These are phyloP conservation scores for Sporothrix pseudoabietina DNA, from an alignment of 2,329 filamentous ascomycete genomes.

Conservation along the genomic window DNA sequence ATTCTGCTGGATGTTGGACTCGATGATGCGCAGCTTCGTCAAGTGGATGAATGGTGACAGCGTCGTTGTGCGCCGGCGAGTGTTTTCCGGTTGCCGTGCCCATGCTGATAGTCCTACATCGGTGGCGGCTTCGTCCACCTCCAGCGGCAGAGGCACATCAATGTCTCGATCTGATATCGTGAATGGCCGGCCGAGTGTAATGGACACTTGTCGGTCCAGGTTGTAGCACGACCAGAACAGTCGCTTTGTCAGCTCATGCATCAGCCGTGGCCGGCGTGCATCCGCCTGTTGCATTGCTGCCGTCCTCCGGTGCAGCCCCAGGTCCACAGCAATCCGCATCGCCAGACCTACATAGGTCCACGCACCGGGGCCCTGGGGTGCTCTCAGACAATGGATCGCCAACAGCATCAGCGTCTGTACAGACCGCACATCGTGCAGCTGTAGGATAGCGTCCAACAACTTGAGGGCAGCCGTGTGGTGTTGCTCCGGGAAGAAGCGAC, in stretches of 20 bases:
- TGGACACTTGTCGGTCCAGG: slow-evolving; percentile 50
- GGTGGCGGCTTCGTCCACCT: background rate
- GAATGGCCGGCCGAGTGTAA: slow-evolving; percentile 47
- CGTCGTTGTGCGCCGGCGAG: background rate
- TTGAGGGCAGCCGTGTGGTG: slow-evolving; percentile 12
- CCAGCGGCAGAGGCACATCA: slow-evolving; percentile 34
- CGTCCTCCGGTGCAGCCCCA: background rate
- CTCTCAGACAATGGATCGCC: background rate
- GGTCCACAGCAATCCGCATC: background rate
- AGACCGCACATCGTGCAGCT: background rate
- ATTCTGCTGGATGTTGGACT: background rate
- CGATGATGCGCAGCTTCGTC: background rate
- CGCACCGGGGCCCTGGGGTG: background rate
- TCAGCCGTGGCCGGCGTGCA: background rate
- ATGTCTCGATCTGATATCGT: slow-evolving; percentile 48
- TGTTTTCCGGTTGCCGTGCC: background rate
- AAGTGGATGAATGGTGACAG: background rate
- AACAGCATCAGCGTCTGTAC: background rate
- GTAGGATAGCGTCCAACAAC: background rate
- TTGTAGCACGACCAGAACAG: slow-evolving; percentile 52
- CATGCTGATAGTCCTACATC: background rate
- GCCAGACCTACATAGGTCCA: slow-evolving; percentile 1
- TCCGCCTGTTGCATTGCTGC: background rate
- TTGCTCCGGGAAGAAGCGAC: background rate
- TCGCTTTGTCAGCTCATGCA: slow-evolving; percentile 32